Conservation (phyloP, 306 rosid genomes). For the Cotoneaster glaucophyllus region DNA sequence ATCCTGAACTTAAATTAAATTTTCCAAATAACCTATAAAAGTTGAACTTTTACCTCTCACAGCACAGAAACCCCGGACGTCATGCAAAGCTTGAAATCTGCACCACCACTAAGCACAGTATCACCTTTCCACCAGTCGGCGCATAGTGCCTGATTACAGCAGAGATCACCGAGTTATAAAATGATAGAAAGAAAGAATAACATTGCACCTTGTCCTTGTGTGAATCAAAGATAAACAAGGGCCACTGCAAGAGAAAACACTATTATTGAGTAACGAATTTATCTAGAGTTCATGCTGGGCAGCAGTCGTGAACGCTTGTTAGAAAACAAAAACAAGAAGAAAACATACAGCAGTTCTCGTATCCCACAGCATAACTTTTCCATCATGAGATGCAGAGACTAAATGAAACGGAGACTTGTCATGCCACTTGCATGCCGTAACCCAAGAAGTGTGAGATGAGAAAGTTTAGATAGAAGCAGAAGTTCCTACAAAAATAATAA, state of each 20-base stretch:
- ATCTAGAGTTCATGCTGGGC: background rate
- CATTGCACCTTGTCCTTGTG: constrained; percentile 67
- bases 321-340: background rate
- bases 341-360: constrained; percentile 74
- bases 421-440: constrained; percentile 86
- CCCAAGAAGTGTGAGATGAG: constrained; percentile 76
- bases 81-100: constrained; percentile 69
- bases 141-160: constrained; percentile 55
- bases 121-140: constrained; percentile 95
- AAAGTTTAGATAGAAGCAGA: constrained; percentile 81
- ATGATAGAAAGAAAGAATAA: background rate
- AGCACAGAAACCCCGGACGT: constrained; percentile 57
- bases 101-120: constrained; percentile 79
- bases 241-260: constrained; percentile 68
- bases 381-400: constrained; percentile 83
- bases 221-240: constrained; percentile 63
- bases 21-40: background rate
- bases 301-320: background rate
- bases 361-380: constrained; percentile 93
- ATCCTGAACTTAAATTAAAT: background rate
- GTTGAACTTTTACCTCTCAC: constrained; percentile 16
- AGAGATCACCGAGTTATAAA: background rate
- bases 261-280: constrained; percentile 1
- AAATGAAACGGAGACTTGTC: constrained; percentile 62
- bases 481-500: constrained; percentile 45